Percentiles rank a stretch among this genome's conserved stretches.
Evolutionary conservation across 202 grass and related monocot genomes (phyloP).

Genomic region (Brachypodium distachyon): DNA sequence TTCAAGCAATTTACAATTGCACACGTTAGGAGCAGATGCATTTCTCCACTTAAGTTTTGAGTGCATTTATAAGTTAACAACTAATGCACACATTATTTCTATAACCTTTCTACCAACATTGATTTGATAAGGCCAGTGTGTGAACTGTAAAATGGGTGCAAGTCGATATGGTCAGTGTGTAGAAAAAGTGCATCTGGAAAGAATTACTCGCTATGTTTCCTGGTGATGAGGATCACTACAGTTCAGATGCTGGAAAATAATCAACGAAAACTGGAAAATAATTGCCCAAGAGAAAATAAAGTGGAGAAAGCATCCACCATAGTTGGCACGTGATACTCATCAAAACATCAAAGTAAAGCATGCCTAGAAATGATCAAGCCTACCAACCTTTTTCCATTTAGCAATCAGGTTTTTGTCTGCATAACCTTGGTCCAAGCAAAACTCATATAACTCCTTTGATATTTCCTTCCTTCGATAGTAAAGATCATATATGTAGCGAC

Average conservation of each 20-base stretch:
- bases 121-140: neutral
- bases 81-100: neutral
- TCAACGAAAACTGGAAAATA: neutral
- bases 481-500: slow-evolving; percentile 83
- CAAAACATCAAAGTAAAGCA: slow-evolving; percentile 5
- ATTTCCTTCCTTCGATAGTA: slow-evolving; percentile 80
- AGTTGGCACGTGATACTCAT: neutral
- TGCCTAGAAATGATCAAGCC: neutral
- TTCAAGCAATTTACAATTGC: neutral
- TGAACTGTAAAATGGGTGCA: neutral
- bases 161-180: neutral
- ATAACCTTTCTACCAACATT: neutral
- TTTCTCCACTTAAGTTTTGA: neutral
- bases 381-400: slow-evolving; percentile 75
- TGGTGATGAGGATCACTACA: neutral
- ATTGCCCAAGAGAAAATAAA: neutral
- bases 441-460: slow-evolving; percentile 64
- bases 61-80: neutral
- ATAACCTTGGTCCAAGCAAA: slow-evolving; percentile 70
- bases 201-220: neutral
- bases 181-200: neutral
- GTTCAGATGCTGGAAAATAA: neutral
- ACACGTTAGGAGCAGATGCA: neutral
- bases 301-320: neutral
- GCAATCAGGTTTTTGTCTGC: slow-evolving; percentile 77